phyloP scores from a whole-genome alignment of 805 yeast species.

The Candida krabiensis region DNA sequence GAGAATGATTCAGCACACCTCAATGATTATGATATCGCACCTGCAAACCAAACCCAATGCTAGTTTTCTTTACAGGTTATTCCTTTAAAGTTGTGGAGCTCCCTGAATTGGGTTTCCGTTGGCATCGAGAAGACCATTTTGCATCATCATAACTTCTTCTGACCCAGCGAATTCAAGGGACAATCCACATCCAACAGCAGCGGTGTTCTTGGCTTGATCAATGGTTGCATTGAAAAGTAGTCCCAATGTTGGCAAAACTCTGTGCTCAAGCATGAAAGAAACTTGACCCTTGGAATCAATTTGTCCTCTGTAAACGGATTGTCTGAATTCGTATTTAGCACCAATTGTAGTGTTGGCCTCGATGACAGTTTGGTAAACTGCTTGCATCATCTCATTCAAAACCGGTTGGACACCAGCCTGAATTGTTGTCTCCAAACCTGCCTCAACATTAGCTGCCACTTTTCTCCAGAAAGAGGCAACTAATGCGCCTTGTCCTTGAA shows the following conservation, averaged over 20 bases:
- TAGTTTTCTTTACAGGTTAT: too few species aligned
- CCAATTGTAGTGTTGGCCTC: constrained; percentile 94
- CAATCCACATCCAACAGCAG: constrained; percentile 88
- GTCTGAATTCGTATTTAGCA: constrained; percentile 97
- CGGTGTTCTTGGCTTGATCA: constrained; percentile 78
- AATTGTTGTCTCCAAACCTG: constrained; percentile 85
- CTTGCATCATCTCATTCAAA: constrained; percentile 72
- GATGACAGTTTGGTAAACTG: constrained; percentile 77
- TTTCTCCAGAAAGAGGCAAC: constrained; percentile 92
- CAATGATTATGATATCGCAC: too few species aligned
- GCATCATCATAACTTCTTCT: constrained; percentile 89
- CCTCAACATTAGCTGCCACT: constrained; percentile 90
- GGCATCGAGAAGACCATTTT: constrained; percentile 79
- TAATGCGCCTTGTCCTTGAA: constrained; percentile 89
- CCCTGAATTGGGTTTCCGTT: constrained; percentile 86
- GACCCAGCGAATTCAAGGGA: constrained; percentile 95
- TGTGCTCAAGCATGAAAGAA: constrained; percentile 86
- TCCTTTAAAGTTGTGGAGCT: constrained; percentile 46
- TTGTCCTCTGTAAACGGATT: constrained; percentile 93
- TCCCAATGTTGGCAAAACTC: constrained; percentile 88
- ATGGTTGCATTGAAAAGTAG: constrained; percentile 86
- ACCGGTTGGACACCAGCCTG: constrained; percentile 77
- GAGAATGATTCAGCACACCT: too few species aligned
- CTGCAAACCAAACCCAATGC: too few species aligned
- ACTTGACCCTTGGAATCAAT: constrained; percentile 90